Base-by-base conservation (phyloP, 2,329 filamentous ascomycete genomes). In the Paraconiothyrium sp. region DNA sequence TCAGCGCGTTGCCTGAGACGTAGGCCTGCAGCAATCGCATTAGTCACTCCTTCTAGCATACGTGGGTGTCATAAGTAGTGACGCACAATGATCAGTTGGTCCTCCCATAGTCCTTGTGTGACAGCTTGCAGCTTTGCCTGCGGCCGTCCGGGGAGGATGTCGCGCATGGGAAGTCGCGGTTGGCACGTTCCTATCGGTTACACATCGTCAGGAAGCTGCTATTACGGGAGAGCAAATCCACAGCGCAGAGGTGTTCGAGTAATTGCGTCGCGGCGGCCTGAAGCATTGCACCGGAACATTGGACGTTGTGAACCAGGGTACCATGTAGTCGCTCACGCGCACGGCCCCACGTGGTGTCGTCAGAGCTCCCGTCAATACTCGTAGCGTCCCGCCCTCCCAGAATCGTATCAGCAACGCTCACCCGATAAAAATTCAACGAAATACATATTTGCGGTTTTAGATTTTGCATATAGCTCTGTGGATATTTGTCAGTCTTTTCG, bases 1-100 rank as follows among this genome's bases (percentile, higher is more conserved):
- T 88, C 67, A 98, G 88, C 64, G 92, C 92, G 79, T 90, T 92
- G 72, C 94, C 94, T 62, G 92, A 95, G 67, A 97, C 91, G 80
- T 98, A 99, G 55, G 89, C 88, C 92, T 96, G 64, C 8, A 4
- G 9, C 16, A 5, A 32, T 20, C 4, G 32, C 32, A 57, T 70
- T 59, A 69, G 67, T 57, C 55, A 30, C 49, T 41, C 54, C 35
- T 54, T 59, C 58, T 27, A 41, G 22, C 16, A 32, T 14, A 14
- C 13, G 39, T 35, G n/a, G 37, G 27, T 20, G 48, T 27, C 39
- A 24, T 54, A 64, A 47, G 57, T 37, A 62, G 43, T 54, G 56
- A 65, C 88, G 82, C 82, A 92, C 92, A 78, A 92, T 88, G 68
- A 94, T 85, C 69, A 91, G 89, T 73, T 86, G 85, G 67, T 85